Evolutionary conservation across 495 filamentous ascomycete genomes (phyloP).

Genomic region (Annulohypoxylon stygium): DNA sequence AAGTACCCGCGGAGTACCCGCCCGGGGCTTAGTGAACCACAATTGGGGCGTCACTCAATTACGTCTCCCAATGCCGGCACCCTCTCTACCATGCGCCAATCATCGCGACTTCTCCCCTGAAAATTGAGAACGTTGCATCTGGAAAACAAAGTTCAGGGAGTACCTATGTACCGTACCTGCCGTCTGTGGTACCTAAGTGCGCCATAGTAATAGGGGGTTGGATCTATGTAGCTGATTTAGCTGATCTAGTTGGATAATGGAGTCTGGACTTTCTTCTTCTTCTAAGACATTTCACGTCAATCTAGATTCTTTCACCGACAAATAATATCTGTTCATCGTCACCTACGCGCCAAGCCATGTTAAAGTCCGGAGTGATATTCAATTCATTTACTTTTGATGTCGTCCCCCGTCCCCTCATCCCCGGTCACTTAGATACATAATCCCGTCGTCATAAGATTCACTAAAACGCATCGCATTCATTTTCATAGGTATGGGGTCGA

Average conservation of each 20-base stretch:
- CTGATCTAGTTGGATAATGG: background rate
- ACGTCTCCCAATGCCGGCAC: constrained; percentile 40
- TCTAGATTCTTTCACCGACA: constrained; percentile 33
- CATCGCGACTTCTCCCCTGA: constrained; percentile 32
- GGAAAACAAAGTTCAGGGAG: constrained; percentile 14
- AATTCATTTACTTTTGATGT: constrained; percentile 4
- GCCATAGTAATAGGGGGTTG: background rate
- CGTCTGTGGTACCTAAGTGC: background rate
- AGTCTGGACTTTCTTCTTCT: constrained; percentile 12
- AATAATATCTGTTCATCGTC: constrained; percentile 1
- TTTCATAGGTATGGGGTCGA: constrained; percentile 2
- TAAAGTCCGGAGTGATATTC: background rate
- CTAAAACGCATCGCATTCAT: background rate
- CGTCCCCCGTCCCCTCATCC: background rate
- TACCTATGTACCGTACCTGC: constrained; percentile 7
- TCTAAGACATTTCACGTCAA: constrained; percentile 31
- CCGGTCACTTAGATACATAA: background rate
- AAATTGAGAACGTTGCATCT: constrained; percentile 13
- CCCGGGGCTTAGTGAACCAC: constrained; percentile 7
- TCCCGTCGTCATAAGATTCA: background rate
- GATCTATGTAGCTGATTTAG: background rate
- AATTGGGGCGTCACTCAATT: constrained; percentile 25
- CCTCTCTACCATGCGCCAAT: constrained; percentile 42
- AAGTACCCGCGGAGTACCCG: constrained; percentile 34
- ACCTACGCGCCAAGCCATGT: background rate